A percentile compares a stretch with the other conserved stretches of the same genome.
These are phyloP conservation scores for Phytophthora pini DNA, from an alignment of 352 stramenopile genomes.

Conservation along the genomic window DNA sequence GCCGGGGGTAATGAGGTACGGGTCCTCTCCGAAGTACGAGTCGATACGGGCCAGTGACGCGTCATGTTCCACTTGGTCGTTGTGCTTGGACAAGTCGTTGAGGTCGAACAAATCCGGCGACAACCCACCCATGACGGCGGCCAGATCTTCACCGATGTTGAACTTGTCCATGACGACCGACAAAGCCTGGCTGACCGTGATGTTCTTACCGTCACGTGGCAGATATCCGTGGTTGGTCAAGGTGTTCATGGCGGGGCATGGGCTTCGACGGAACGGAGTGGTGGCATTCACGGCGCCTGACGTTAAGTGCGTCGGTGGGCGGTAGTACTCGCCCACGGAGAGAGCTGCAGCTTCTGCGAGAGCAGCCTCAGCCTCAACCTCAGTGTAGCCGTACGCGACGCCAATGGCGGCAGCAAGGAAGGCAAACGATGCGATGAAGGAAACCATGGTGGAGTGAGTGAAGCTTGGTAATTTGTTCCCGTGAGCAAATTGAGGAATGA, in stretches of 20 bases:
- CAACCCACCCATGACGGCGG: conserved; percentile 21
- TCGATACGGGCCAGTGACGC: conserved; percentile 31
- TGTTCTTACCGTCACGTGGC: conserved; percentile 46
- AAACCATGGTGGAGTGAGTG: conserved; percentile 14
- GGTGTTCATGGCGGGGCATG: conserved; percentile 58
- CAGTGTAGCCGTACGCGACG: conserved; percentile 27
- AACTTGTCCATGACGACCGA: conserved; percentile 42
- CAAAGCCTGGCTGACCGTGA: conserved; percentile 33
- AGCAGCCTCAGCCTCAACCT: conserved; percentile 19
- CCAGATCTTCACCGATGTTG: conserved; percentile 42
- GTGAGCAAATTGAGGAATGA: conserved; percentile 29
- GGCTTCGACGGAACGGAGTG: conserved; percentile 38
- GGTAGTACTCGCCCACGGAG: conserved; percentile 38
- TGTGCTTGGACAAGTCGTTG: conserved; percentile 35
- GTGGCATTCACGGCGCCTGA: conserved; percentile 37
- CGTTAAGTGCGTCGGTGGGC: conserved; percentile 28
- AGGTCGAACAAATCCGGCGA: conserved; percentile 30
- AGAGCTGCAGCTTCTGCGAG: conserved; percentile 18
- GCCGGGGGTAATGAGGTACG: conserved; percentile 18
- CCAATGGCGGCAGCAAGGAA: conserved; percentile 15
- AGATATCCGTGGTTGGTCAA: conserved; percentile 60
- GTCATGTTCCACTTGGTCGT: conserved; percentile 33
- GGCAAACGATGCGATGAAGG: conserved; percentile 9
- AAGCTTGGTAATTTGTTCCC: conserved; percentile 20
- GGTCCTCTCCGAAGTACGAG: conserved; percentile 32